These are phyloP conservation scores for Harringtonia aguacate DNA, from an alignment of 2,329 filamentous ascomycete species.

Conservation along the genomic window DNA sequence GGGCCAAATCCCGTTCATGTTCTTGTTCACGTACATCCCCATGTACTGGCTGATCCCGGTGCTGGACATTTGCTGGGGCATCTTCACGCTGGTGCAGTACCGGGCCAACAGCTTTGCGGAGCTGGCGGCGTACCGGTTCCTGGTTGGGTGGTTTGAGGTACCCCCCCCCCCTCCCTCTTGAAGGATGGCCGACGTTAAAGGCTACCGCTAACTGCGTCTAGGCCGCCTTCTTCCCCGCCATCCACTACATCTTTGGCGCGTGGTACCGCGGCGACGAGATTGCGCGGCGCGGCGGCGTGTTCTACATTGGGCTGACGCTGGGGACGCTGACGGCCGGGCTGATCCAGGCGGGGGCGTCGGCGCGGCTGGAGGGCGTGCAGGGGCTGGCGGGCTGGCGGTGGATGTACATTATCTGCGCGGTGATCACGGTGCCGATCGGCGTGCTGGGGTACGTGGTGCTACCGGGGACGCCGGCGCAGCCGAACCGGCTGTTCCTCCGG, in stretches of 20 bases:
- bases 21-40: slow-evolving; percentile 26
- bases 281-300: slow-evolving; percentile 50
- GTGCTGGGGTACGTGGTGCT: slow-evolving; percentile 37
- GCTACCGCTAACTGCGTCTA: background rate
- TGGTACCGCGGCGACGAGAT: slow-evolving; percentile 54
- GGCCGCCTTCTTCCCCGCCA: slow-evolving; percentile 40
- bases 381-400: slow-evolving; percentile 41
- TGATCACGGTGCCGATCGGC: slow-evolving; percentile 30
- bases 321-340: slow-evolving; percentile 18
- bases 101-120: slow-evolving; percentile 28
- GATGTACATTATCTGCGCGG: slow-evolving; percentile 35
- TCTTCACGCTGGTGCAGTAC: slow-evolving; percentile 30
- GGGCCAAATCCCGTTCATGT: slow-evolving; percentile 21
- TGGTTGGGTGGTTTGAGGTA: slow-evolving; percentile 40
- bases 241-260: slow-evolving; percentile 32
- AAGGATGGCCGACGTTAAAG: too few relatives aligned
- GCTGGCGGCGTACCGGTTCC: slow-evolving; percentile 37
- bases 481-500: slow-evolving; percentile 23
- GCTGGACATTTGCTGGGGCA: slow-evolving; percentile 19
- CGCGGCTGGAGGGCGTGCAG: slow-evolving; percentile 29
- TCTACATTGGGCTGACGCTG: slow-evolving; percentile 48
- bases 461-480: slow-evolving; percentile 32
- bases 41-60: slow-evolving; percentile 12
- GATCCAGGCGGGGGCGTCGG: slow-evolving; percentile 30
- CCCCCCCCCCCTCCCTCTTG: background rate